Evolutionary conservation across 2,329 filamentous ascomycete species (phyloP).

Genomic region (Emmonsia crescens): DNA sequence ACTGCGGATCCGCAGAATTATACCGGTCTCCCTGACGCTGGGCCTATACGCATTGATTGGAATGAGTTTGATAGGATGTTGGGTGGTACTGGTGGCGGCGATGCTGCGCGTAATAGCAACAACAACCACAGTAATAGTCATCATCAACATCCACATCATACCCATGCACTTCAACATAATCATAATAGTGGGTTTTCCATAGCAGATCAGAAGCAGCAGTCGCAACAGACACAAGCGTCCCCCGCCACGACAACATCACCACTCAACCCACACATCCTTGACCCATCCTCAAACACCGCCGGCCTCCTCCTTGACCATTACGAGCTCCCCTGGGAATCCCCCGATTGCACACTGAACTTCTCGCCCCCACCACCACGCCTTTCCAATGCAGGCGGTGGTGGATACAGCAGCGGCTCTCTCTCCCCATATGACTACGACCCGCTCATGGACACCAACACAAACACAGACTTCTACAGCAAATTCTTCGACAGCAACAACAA

Average conservation of each 20-base stretch:
- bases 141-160: slow-evolving; percentile 7
- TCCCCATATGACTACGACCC: not conserved
- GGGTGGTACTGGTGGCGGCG: slow-evolving; percentile 13
- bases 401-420: not conserved
- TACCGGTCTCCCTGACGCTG: not conserved
- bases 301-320: slow-evolving; percentile 1
- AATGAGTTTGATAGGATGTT: slow-evolving; percentile 30
- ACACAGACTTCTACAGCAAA: not conserved
- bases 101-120: slow-evolving; percentile 1
- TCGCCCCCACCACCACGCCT: not conserved
- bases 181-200: slow-evolving; percentile 4
- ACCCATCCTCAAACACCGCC: not conserved
- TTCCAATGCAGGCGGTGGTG: too few relatives aligned
- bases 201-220: not conserved
- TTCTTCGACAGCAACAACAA: not conserved
- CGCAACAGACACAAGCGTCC: not conserved
- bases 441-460: not conserved
- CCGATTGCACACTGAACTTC: not conserved
- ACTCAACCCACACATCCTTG: not conserved
- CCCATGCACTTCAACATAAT: not conserved
- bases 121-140: slow-evolving; percentile 9
- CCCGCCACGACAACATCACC: not conserved
- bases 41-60: slow-evolving; percentile 17
- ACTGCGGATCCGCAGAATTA: not conserved
- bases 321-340: slow-evolving; percentile 1